Conservation (phyloP, 73 alveolate genomes). For the Uronychia setigera region DNA sequence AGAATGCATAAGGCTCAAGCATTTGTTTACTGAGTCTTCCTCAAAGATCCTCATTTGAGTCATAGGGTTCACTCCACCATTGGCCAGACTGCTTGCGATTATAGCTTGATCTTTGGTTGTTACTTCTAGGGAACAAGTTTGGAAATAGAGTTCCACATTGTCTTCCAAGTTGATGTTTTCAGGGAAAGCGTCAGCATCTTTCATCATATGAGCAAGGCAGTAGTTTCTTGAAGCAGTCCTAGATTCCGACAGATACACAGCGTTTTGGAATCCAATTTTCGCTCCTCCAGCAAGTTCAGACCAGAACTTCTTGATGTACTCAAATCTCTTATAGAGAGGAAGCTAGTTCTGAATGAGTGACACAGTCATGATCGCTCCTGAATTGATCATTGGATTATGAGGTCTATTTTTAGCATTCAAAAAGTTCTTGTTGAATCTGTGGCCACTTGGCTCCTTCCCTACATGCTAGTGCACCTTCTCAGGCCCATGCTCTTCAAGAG, state of each 20-base stretch:
- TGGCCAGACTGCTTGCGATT: constrained; percentile 63
- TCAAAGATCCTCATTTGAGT: constrained; percentile 51
- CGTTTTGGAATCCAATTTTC: constrained; percentile 34
- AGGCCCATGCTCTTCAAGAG: constrained; percentile 25
- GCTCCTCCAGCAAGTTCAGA: constrained; percentile 40
- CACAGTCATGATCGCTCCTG: constrained; percentile 65
- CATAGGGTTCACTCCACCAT: constrained; percentile 56
- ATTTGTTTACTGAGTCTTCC: constrained; percentile 33
- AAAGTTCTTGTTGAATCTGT: constrained; percentile 53
- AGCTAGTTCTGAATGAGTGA: constrained; percentile 22
- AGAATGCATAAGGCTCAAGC: constrained; percentile 46
- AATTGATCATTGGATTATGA: constrained; percentile 67
- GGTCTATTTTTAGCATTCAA: constrained; percentile 39
- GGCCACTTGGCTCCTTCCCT: constrained; percentile 67
- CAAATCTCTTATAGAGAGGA: constrained; percentile 26
- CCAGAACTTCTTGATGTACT: constrained; percentile 46
- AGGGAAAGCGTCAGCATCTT: constrained; percentile 50
- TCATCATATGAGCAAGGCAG: constrained; percentile 48
- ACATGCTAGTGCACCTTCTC: constrained; percentile 40
- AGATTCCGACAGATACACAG: constrained; percentile 26
- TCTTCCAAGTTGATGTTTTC: constrained; percentile 31
- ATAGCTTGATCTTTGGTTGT: constrained; percentile 49
- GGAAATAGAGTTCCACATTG: constrained; percentile 50
- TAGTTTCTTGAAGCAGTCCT: constrained; percentile 34
- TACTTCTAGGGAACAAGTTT: constrained; percentile 47